Conservation (phyloP, 331 rosid genomes). For the Malus hybrid region DNA sequence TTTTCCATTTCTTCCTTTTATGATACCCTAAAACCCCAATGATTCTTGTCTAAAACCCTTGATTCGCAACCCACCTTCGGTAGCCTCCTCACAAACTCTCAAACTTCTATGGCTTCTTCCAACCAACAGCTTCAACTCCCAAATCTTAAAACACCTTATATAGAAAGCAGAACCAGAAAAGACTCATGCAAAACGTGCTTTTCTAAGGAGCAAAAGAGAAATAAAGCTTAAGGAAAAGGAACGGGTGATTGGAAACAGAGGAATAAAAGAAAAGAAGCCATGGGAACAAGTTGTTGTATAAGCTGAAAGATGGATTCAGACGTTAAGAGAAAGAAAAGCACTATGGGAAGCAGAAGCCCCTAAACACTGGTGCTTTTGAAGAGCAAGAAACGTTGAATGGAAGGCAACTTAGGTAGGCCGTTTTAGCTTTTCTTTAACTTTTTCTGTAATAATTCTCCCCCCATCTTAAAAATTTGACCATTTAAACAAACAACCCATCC, state of each 20-base stretch:
- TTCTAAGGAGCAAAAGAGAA: slow-evolving; percentile 7
- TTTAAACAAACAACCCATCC: slow-evolving; percentile 1
- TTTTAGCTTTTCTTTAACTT: slow-evolving; percentile 33
- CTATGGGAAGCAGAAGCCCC: slow-evolving; percentile 28
- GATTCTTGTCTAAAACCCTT: too few species aligned
- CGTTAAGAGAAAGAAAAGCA: slow-evolving; percentile 24
- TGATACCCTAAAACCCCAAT: neutral
- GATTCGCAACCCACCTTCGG: neutral
- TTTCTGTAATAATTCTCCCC: slow-evolving; percentile 9
- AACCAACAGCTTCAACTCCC: neutral
- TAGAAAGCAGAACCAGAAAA: slow-evolving; percentile 19
- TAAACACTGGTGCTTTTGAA: slow-evolving; percentile 42
- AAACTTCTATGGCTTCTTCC: neutral
- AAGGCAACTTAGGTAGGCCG: slow-evolving; percentile 51
- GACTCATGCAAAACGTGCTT: slow-evolving; percentile 6
- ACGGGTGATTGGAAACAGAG: neutral
- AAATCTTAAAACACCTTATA: neutral
- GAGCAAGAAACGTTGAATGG: slow-evolving; percentile 65
- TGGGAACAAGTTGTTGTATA: slow-evolving; percentile 12
- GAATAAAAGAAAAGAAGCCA: slow-evolving; percentile 32
- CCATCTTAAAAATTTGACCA: slow-evolving; percentile 19
- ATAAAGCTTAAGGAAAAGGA: slow-evolving; percentile 20
- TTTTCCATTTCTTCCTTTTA: slow-evolving; percentile 34
- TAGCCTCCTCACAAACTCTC: neutral
- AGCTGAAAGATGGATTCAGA: slow-evolving; percentile 11